Evolutionary conservation across 2,329 filamentous ascomycete genomes (phyloP), one percentile per base, ranked within the genome.

Genomic region (Penicillium corylophilum): DNA sequence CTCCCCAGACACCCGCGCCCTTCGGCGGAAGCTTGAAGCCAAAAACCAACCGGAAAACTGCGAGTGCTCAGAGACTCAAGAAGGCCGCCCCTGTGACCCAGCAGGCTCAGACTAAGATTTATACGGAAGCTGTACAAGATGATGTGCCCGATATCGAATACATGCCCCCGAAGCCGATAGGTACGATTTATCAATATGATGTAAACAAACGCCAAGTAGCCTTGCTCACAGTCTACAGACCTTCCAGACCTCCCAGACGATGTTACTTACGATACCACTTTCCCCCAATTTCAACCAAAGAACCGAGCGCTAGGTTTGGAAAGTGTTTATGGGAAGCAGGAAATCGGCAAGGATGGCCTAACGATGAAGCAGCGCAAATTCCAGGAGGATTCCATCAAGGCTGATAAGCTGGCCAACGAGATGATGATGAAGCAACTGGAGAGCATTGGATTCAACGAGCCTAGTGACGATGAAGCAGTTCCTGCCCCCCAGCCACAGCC

Each of bases 111-210:
- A 55, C 69, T 15, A 65, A 71, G 45, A 77, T 79, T 4, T 82
- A 86, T 46, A 72, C 74, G 35, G 69, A 67, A 24, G 45, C 70
- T 12, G 68, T 72, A n/a, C 74, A 79, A 45, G 77, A 82, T 47
- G 75, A 79, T 54, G 78, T 89, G 40, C 84, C 86, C 23, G 92
- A 96, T 48, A 84, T 93, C 54, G 94, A 97, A 77, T 96, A 95
- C 70, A 91, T 90, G 68, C 90, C 93, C 5, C 90, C 90, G 0
- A 86, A 79, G 54, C 81, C 85, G 1, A 81, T 80, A 59, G 76
- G 77, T 78, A 67, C 50, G 66, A 53, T n/a, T 22, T 18, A n/a
- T 12, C 56, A 68, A 20, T 62, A 54, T n/a, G 28, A 15, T 24
- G 18, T 33, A 9, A 44, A 10, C n/a, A 24, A 5, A 38, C 16